phyloP scores from a whole-genome alignment of 2,329 filamentous ascomycete genomes.

The Teratosphaeria pseudoeucalypti region DNA sequence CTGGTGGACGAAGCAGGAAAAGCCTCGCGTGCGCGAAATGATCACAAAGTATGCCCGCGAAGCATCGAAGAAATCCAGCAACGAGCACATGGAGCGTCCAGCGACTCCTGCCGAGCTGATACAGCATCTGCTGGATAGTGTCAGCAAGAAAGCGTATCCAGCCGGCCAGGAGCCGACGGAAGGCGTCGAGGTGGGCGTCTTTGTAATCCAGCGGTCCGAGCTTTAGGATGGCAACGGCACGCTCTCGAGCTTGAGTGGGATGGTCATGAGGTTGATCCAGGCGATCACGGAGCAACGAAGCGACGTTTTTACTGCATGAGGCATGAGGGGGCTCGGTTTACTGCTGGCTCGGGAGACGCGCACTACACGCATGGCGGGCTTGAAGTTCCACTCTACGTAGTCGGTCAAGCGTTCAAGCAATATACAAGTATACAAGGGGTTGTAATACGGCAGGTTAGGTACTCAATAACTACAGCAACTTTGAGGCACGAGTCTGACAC shows the following conservation, averaged over 20 bases:
- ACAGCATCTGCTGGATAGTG: constrained; percentile 48
- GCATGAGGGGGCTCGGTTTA: neutral
- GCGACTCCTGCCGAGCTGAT: constrained; percentile 44
- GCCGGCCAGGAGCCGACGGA: constrained; percentile 33
- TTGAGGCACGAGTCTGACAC: neutral
- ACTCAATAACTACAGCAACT: neutral
- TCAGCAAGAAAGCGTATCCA: constrained; percentile 41
- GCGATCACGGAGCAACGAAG: neutral
- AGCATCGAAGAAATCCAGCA: constrained; percentile 29
- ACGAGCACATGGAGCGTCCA: constrained; percentile 21
- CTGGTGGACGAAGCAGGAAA: constrained; percentile 57
- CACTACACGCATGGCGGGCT: neutral
- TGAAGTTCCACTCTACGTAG: neutral
- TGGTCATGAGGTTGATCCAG: neutral
- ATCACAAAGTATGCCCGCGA: constrained; percentile 36
- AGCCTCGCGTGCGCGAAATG: constrained; percentile 45
- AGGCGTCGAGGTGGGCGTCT: constrained; percentile 39
- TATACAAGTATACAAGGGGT: neutral
- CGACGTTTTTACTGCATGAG: neutral
- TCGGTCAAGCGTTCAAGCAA: neutral
- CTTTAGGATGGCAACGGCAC: neutral
- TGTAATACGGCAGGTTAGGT: neutral
- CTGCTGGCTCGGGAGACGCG: neutral
- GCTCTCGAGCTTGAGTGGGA: neutral
- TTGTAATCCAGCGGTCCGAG: constrained; percentile 31